Percentiles rank a stretch among this genome's conserved stretches.
These are phyloP conservation scores for Eudorina sp. DNA, from an alignment of 139 green algal genomes.

Conservation along the genomic window DNA sequence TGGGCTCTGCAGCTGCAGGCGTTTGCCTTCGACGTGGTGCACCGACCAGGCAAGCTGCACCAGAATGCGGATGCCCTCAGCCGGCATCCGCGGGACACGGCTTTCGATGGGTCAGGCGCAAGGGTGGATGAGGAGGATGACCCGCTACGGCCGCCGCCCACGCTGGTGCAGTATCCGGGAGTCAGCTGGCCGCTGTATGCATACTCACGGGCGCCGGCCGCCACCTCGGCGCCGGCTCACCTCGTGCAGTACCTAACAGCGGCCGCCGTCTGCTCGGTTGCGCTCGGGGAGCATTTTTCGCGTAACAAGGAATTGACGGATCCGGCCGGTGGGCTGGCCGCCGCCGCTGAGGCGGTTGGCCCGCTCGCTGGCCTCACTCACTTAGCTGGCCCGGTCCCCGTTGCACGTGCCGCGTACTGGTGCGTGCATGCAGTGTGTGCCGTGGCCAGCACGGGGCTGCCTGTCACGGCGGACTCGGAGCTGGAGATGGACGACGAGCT, in stretches of 20 bases:
- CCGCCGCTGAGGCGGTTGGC: no score
- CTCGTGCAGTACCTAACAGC: no score
- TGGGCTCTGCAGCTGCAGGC: conserved; percentile 54
- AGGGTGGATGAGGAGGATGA: neutral
- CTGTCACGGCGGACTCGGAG: neutral
- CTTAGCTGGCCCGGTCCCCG: no score
- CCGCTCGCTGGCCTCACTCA: no score
- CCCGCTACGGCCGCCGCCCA: neutral
- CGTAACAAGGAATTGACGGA: no score
- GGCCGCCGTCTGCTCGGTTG: no score
- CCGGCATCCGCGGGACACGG: neutral
- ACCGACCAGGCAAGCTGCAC: conserved; percentile 33
- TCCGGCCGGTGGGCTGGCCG: no score
- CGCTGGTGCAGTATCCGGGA: neutral
- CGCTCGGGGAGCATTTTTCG: no score
- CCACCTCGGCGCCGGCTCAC: no score
- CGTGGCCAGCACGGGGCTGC: neutral
- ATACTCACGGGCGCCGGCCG: no score
- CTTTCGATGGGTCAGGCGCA: neutral
- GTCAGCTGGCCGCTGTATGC: no score
- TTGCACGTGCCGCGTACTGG: neutral
- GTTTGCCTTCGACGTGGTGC: conserved; percentile 25
- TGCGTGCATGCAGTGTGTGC: neutral
- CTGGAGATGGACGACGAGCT: neutral
- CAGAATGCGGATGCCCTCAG: conserved; percentile 50